Base-by-base conservation (phyloP, 805 yeast species). In the Candida xiaguanensis region DNA sequence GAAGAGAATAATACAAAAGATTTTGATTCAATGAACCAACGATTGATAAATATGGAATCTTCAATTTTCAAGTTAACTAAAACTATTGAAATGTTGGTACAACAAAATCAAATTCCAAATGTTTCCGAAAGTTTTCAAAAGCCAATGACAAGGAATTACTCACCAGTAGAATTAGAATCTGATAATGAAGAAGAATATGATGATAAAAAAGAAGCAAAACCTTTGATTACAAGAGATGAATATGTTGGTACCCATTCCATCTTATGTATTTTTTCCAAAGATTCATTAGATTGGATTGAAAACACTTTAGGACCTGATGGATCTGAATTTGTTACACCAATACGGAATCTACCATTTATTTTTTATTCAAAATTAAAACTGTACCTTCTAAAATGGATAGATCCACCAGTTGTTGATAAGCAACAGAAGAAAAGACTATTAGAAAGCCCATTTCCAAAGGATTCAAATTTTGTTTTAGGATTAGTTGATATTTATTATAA, bases 161-260 rank as follows among this genome's bases (percentile, higher is more conserved):
- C 17, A 16, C 11, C 32, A 11, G 13, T 15, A 2, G 31, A 16
- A 8, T 22, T 20, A 18, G 31, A 29, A 27, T n/a, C 20, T 3
- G 29, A 36, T n/a, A 11, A 13, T 25, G 32, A 39, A 23, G 29
- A 19, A 16, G 13, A 24, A 25, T 16, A 24, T 8, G 29, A 34
- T 9, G 23, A 44, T 23, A 27, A 34, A 31, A 14, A 19, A 17
- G 31, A 13, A 13, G 5, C 31, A 14, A 28, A 28, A 28, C 9
- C 31, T 5, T 28, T 28, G 11, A 6, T 11, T 3, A 8, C 26
- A 8, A 23, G 33, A 28, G 56, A 51, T 29, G 56, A 57, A 20
- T 67, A 52, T 39, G 53, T 58, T 27, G 72, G 70, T 6, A 48
- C 60, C 19, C 72, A 67, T 41, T 64, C 71, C 12, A 54, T 63